Evolutionary conservation across 2,329 filamentous ascomycete genomes (phyloP).

Genomic region (Salinomyces thailandicus): DNA sequence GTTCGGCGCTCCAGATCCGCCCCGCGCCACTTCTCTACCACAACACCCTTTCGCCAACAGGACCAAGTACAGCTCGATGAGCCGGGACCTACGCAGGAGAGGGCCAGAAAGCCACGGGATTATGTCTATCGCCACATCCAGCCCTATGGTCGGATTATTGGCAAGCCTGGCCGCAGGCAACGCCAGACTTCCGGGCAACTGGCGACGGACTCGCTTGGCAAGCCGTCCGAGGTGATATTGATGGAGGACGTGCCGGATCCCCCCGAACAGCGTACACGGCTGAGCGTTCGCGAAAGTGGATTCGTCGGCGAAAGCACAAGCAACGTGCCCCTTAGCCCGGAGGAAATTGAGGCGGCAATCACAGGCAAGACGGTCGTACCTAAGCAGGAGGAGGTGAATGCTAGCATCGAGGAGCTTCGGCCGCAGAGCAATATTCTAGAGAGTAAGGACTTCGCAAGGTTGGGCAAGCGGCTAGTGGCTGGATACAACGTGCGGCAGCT

Average conservation of each 20-base stretch:
- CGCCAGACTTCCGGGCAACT: conserved; percentile 15
- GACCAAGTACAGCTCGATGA: neutral
- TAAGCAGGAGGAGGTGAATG: conserved; percentile 17
- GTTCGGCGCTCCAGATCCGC: neutral
- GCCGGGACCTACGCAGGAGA: neutral
- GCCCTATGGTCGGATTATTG: conserved; percentile 16
- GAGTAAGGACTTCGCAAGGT: conserved; percentile 10
- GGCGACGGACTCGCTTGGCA: conserved; percentile 14
- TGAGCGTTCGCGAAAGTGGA: neutral
- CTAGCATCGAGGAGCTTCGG: conserved; percentile 19
- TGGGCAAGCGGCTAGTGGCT: conserved; percentile 12
- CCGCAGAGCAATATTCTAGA: conserved; percentile 16
- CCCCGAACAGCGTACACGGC: neutral
- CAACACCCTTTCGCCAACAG: neutral
- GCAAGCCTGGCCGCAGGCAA: conserved; percentile 18
- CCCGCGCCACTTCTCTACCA: neutral
- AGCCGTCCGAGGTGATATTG: conserved; percentile 15
- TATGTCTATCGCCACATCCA: conserved; percentile 6
- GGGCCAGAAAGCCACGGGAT: neutral
- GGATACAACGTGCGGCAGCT: conserved; percentile 20
- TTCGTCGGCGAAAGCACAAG: neutral
- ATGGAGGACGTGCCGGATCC: conserved; percentile 5
- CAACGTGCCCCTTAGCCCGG: conserved; percentile 8
- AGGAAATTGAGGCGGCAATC: conserved; percentile 16
- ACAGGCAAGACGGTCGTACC: conserved; percentile 9